Evolutionary conservation across 2,329 filamentous ascomycete genomes (phyloP), one percentile per base, ranked within the genome.

Genomic region (Akanthomyces muscarius): DNA sequence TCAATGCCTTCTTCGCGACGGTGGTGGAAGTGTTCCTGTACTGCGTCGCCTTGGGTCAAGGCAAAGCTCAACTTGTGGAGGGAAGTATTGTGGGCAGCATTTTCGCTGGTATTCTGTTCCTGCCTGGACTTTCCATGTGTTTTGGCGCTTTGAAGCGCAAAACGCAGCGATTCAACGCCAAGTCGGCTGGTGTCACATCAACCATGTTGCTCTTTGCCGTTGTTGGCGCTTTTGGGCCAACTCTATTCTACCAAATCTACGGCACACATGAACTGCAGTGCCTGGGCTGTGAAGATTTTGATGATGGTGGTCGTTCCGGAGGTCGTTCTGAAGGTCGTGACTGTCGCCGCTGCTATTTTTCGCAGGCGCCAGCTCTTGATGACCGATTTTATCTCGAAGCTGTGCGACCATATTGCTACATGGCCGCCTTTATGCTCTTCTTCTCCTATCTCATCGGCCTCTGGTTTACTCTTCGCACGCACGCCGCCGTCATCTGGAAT

Each of bases 1-100:
- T 98, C 80, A 99, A 99, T 70, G 95, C 95, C 53, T 96, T 99
- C 76, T 99, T 99, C 79, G 97, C 93, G 14, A 99, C 95, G 1
- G 83, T 99, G 25, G 95, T 99, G 11, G 95, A 99, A 73, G 96
- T 99, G 1, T 99, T 96, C 75, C 86, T 99, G 25, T 99, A 99
- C 77, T 98, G 95, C 73, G 88, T 98, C 61, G 95, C 95, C 18
- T 83, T 99, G 51, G 91, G 88, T 25, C 89, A 99, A 75, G 95
- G 95, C 66, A 99, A 99, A 75, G 89, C 89, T 2, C 89, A 90
- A 71, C 85, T 99, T 38, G 95, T 99, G 1, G 95, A 99, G 75
- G 95, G 95, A 56, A 97, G 93, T 76, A 92, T 99, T 69, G 91
- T 99, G 65, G 95, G 95, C 65, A 99, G 95, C 75, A 97, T 99